Conservation (phyloP, 2,329 filamentous ascomycete genomes). For the Lachnellula subtilissima region DNA sequence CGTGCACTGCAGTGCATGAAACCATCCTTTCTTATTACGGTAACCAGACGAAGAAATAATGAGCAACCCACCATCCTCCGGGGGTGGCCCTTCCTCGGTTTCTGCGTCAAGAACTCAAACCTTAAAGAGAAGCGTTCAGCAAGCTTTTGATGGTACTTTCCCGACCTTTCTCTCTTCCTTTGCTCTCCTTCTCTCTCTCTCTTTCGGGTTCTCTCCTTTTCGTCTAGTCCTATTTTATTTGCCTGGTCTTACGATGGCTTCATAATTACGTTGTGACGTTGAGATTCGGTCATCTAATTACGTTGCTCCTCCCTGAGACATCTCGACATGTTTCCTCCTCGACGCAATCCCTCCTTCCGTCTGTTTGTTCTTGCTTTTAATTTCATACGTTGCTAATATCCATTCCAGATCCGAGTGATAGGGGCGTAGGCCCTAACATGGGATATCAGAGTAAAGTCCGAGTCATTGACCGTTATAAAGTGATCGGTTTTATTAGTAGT, state of each 20-base stretch:
- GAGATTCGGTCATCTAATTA: not conserved
- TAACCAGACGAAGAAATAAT: not conserved
- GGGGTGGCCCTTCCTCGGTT: slow-evolving; percentile 27
- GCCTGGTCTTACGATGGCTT: slow-evolving; percentile 10
- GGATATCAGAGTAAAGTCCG: slow-evolving; percentile 73
- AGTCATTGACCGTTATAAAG: slow-evolving; percentile 89
- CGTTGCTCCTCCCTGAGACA: slow-evolving; percentile 5
- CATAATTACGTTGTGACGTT: slow-evolving; percentile 6
- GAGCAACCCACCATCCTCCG: slow-evolving; percentile 30
- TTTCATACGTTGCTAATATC: slow-evolving; percentile 33
- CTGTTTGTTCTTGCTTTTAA: slow-evolving; percentile 29
- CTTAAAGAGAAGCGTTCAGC: slow-evolving; percentile 55
- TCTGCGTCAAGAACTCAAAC: slow-evolving; percentile 38
- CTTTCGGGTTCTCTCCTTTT: slow-evolving; percentile 6
- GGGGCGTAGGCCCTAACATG: slow-evolving; percentile 39
- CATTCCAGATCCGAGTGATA: slow-evolving; percentile 48
- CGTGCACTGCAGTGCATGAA: not conserved
- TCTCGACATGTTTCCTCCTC: slow-evolving; percentile 27
- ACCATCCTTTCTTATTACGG: not conserved
- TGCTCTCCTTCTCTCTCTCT: slow-evolving; percentile 6
- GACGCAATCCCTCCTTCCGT: slow-evolving; percentile 25
- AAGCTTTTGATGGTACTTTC: slow-evolving; percentile 54
- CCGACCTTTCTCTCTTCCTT: slow-evolving; percentile 3
- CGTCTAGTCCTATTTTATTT: not conserved
- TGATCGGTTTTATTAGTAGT: slow-evolving; percentile 96